These are phyloP conservation scores for Miamiensis avidus DNA, from an alignment of 169 alveolate species.

Conservation along the genomic window DNA sequence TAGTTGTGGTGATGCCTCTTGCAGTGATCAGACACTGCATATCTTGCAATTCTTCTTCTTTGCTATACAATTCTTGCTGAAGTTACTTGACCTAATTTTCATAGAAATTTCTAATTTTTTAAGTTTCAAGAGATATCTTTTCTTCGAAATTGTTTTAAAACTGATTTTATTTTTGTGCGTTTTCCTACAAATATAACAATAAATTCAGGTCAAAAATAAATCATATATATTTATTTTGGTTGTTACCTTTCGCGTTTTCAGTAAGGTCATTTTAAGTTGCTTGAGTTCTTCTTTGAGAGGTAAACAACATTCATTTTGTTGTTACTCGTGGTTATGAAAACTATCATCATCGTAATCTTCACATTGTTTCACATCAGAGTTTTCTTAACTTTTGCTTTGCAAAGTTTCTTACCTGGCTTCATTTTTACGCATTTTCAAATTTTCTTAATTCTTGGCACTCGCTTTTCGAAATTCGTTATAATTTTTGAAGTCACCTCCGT, in stretches of 20 bases:
- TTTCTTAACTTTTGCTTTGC: too few species aligned
- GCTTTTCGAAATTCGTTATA: too few species aligned
- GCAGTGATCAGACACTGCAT: neutral
- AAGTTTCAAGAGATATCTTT: neutral
- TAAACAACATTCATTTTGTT: too few species aligned
- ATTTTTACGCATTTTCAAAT: too few species aligned
- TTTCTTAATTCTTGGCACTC: too few species aligned
- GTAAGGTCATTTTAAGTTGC: neutral
- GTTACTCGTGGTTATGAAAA: too few species aligned
- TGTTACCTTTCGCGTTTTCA: neutral
- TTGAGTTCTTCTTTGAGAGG: neutral
- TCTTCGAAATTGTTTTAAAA: neutral
- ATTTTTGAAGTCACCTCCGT: too few species aligned
- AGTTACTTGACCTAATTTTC: neutral
- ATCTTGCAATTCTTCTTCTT: neutral
- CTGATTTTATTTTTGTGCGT: neutral
- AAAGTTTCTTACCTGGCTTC: too few species aligned
- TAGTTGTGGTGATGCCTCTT: neutral
- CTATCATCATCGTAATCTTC: too few species aligned
- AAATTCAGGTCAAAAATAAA: too few species aligned
- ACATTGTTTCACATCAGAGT: too few species aligned
- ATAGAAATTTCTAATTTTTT: neutral
- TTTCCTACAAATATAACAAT: too few species aligned
- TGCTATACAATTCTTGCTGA: neutral
- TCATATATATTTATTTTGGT: neutral